phyloP scores from a whole-genome alignment of 805 yeast species.

The Candida sonorensis region DNA sequence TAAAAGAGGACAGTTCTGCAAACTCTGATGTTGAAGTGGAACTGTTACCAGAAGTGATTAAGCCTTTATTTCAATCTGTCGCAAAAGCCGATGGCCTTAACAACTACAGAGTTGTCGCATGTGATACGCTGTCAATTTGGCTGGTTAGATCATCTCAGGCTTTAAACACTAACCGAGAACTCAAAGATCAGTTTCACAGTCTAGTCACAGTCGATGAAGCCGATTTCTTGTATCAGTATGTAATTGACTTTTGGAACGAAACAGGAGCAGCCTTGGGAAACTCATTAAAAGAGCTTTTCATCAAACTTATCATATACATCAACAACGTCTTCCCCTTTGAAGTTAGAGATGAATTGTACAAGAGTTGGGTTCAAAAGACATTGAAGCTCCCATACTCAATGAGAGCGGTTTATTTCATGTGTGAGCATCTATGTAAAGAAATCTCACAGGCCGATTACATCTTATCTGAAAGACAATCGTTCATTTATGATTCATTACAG shows the following conservation, averaged over 20 bases:
- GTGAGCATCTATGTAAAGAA: slow-evolving; percentile 50
- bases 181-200: slow-evolving; percentile 1
- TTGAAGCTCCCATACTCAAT: slow-evolving; percentile 41
- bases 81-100: slow-evolving; percentile 29
- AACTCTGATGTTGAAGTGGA: too few species aligned
- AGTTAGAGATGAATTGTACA: slow-evolving; percentile 20
- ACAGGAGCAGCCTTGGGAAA: slow-evolving; percentile 66
- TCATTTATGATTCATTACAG: slow-evolving; percentile 40
- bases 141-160: slow-evolving; percentile 46
- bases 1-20: too few species aligned
- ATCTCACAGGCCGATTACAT: slow-evolving; percentile 35
- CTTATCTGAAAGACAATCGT: slow-evolving; percentile 35
- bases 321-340: slow-evolving; percentile 6
- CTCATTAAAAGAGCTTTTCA: slow-evolving; percentile 55
- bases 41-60: slow-evolving; percentile 13
- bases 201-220: slow-evolving; percentile 17
- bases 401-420: slow-evolving; percentile 54
- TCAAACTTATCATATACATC: slow-evolving; percentile 40
- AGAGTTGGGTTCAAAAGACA: slow-evolving; percentile 40
- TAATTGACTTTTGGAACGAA: slow-evolving; percentile 65
- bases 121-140: slow-evolving; percentile 65
- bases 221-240: slow-evolving; percentile 38
- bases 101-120: slow-evolving; percentile 33
- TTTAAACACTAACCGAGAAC: neutral
- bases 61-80: slow-evolving; percentile 26